Base-by-base conservation (phyloP, 345 rosid species). In the Viola odorata region DNA sequence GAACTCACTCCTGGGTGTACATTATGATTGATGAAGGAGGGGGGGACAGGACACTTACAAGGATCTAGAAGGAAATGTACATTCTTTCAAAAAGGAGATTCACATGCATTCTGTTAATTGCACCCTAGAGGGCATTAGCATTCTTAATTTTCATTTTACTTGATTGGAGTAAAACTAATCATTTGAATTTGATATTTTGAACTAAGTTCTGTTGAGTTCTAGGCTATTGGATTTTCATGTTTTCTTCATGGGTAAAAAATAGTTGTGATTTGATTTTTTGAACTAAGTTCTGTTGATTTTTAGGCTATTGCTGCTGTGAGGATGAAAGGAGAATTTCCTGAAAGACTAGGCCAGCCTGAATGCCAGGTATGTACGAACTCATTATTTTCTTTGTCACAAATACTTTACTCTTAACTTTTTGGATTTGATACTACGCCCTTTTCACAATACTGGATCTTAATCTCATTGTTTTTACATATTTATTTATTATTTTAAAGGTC, bases 311-410 rank as follows among this genome's bases (percentile, higher is more conserved):
- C 96, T 32, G 81, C 87, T 59, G 96, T 92, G 65, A 80, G 94
- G 76, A 84, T 91, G 86, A 85, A 81, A 67, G 99, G 98, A 67
- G 99, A 95, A 64, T 91, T 78, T 68, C 99, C 99, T 56, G 99
- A 95, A 76, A 85, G 99, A 72, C 63, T 79, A 32, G 98, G 96
- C 65, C 98, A 91, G 60, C 96, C 91, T 16, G 96, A 95, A 81
- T 95, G 99, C 74, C 98, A 95, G 99, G 99, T 81, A 61, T 62
- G 82, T 61, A 47, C 47, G 32, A 23, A 23, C 32, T 23, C 32
- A 23, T 23, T 23, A 2, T 23, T 23, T 23, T 23, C 32, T 23
- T 23, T 23, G 32, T 23, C 32, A 23, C 32, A 23, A 23, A 23
- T 23, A 23, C 32, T 23, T 23, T 23, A 23, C 32, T 23, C 32